Evolutionary conservation across 305 asterid genomes (phyloP).

Genomic region (Rubia tinctorum): DNA sequence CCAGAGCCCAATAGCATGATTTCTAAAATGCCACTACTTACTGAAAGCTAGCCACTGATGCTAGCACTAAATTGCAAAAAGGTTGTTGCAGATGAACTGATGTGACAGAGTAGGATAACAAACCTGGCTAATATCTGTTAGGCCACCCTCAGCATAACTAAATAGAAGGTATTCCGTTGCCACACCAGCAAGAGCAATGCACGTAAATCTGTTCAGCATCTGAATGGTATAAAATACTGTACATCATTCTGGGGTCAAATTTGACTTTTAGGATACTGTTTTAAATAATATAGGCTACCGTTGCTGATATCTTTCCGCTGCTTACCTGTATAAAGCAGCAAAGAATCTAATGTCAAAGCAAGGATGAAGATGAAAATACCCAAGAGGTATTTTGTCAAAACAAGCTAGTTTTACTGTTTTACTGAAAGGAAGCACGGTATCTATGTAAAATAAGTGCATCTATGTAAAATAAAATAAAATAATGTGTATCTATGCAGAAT

Average conservation of each 20-base stretch:
- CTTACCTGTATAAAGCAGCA: slow-evolving; percentile 52
- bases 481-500: not conserved
- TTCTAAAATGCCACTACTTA: not conserved
- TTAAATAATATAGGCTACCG: slow-evolving; percentile 32
- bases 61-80: not conserved
- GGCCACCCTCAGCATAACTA: slow-evolving; percentile 92
- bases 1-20: not conserved
- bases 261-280: slow-evolving; percentile 4
- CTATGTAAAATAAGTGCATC: not conserved
- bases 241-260: not conserved
- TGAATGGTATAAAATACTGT: slow-evolving; percentile 25
- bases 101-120: slow-evolving; percentile 15
- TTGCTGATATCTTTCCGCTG: slow-evolving; percentile 80
- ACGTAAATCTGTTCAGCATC: slow-evolving; percentile 87
- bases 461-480: not conserved
- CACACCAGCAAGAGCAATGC: slow-evolving; percentile 93
- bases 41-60: not conserved
- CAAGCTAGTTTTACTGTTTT: not conserved
- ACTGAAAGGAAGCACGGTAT: not conserved
- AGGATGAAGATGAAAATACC: too few species aligned
- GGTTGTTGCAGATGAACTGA: not conserved
- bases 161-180: slow-evolving; percentile 87
- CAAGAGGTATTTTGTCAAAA: too few species aligned
- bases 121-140: slow-evolving; percentile 79
- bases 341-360: slow-evolving; percentile 9